A percentile compares a stretch with the other conserved stretches of the same genome.
Evolutionary conservation across 192 early-diverging fungal genomes (phyloP).

Genomic region (Helicostylum pulchrum): DNA sequence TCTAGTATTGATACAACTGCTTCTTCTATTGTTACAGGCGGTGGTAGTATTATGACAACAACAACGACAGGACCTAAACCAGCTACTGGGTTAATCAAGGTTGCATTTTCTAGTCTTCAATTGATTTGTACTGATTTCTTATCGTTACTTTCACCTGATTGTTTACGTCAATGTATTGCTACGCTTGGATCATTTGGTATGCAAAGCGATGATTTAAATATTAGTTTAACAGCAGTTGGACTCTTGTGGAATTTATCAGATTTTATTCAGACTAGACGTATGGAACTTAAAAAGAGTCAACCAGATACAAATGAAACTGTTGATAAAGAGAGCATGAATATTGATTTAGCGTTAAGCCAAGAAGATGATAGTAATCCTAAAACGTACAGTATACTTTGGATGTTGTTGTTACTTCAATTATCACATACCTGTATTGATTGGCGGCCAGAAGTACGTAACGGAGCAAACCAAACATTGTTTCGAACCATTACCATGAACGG

Average conservation of each 20-base stretch:
- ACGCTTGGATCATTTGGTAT: slow-evolving; percentile 76
- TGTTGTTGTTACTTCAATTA: slow-evolving; percentile 81
- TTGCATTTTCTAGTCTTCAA: slow-evolving; percentile 90
- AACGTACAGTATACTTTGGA: slow-evolving; percentile 76
- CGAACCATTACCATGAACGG: slow-evolving; percentile 92
- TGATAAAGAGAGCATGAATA: slow-evolving; percentile 31
- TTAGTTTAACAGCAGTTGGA: slow-evolving; percentile 88
- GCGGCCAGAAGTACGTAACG: slow-evolving; percentile 89
- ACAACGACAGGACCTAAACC: not conserved
- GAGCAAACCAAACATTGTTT: slow-evolving; percentile 93
- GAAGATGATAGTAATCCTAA: slow-evolving; percentile 31
- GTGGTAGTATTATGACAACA: not conserved
- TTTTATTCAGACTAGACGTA: slow-evolving; percentile 73
- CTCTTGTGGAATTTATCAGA: slow-evolving; percentile 92
- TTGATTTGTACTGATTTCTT: slow-evolving; percentile 95
- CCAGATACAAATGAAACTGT: slow-evolving; percentile 11
- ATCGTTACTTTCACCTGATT: slow-evolving; percentile 67
- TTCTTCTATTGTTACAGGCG: slow-evolving; percentile 5
- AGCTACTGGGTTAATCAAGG: slow-evolving; percentile 55
- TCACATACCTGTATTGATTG: slow-evolving; percentile 79
- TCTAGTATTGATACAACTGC: slow-evolving; percentile 17
- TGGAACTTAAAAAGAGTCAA: slow-evolving; percentile 32
- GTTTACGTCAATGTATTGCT: slow-evolving; percentile 78
- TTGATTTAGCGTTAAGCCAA: slow-evolving; percentile 29
- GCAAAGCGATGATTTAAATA: slow-evolving; percentile 89